Evolutionary conservation across 352 stramenopile species (phyloP), one percentile per base, ranked within the genome.

Genomic region (Phytophthora capsici): DNA sequence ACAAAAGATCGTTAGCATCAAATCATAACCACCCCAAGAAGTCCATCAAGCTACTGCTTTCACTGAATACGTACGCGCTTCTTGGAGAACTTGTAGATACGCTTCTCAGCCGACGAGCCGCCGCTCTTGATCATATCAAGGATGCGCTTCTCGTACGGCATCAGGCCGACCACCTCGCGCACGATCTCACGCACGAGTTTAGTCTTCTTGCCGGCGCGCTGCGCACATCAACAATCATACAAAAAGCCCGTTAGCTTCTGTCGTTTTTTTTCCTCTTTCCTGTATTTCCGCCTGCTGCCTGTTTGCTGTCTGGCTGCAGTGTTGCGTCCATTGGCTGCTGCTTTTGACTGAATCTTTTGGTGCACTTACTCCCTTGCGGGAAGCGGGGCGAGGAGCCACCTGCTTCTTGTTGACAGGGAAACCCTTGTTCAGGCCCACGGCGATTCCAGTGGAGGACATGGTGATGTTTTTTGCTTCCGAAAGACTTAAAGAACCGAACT

Each of bases 51-150:
- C n/a, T 44, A 5, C 36, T 54, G 19, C 19, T 28, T 9, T 23
- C 50, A 19, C 41, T 40, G 49, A 23, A 6, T 68, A 93, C 86
- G 78, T 93, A 96, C 86, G 75, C 89, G 82, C 81, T 97, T 96
- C 91, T 99, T 99, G 75, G 96, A 97, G 82, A 98, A 99, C 91
- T 99, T 99, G 95, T 99, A 99, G 83, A 99, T 96, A 77, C 97
- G 93, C 94, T 99, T 99, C 71, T 99, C 97, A 45, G 95, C 95
- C 66, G 92, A 96, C 71, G 90, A 97, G 75, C 96, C 96, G 67
- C 95, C 95, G 63, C 93, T 98, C 94, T 99, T 99, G 92, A 99
- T 99, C 95, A 99, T 99, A 94, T 99, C 98, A 68, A 99, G 91
- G 73, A 99, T 98, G 73, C 98, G 90, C 80, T 99, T 98, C 85